Percentiles rank a stretch among this genome's conserved stretches.
phyloP scores from a whole-genome alignment of 2,329 filamentous ascomycete species.

The Sclerotinia subarctica region DNA sequence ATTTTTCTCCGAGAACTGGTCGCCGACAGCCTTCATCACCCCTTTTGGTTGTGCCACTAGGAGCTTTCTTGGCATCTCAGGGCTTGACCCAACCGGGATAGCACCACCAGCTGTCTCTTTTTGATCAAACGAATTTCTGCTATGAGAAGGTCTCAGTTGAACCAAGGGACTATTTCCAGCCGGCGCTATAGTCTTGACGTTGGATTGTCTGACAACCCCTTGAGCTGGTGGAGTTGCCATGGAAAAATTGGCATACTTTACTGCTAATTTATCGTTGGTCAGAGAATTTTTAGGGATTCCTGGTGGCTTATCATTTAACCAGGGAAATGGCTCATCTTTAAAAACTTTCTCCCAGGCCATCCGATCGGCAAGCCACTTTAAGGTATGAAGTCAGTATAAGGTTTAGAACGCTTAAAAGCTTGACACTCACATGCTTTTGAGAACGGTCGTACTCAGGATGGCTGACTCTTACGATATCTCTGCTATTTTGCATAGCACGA shows the following conservation, averaged over 20 bases:
- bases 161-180: neutral
- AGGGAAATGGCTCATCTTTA: neutral
- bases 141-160: neutral
- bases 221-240: neutral
- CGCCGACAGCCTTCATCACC: neutral
- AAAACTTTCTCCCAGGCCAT: conserved; percentile 11
- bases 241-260: neutral
- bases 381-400: neutral
- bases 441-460: neutral
- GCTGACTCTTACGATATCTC: conserved; percentile 18
- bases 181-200: too few species aligned
- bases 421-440: conserved; percentile 3
- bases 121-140: neutral
- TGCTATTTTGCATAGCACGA: conserved; percentile 25
- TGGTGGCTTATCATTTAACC: neutral
- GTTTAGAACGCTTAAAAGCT: too few species aligned
- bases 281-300: neutral
- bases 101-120: too few species aligned
- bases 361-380: conserved; percentile 10
- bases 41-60: neutral
- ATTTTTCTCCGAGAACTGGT: neutral
- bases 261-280: neutral
- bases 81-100: neutral
- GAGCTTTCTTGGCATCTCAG: neutral
- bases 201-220: neutral